phyloP scores from a whole-genome alignment of 1,139 yeast genomes.

The Yamadazyma membranifaciens region DNA sequence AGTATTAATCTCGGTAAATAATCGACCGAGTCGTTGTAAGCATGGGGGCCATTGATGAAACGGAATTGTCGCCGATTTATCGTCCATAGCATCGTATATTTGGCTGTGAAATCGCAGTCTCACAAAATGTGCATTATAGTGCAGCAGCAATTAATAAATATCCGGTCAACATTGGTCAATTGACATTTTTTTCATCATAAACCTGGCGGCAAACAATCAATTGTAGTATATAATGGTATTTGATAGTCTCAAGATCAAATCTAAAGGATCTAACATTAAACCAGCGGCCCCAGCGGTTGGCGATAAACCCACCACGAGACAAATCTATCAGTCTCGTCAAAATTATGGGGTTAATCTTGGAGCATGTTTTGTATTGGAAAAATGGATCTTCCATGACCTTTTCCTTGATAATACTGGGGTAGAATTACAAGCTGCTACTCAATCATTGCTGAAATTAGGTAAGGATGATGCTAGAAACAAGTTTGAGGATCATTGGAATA shows the following conservation, averaged over 20 bases:
- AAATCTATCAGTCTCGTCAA: slow-evolving; percentile 62
- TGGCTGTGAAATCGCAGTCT: too few relatives aligned
- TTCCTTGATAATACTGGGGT: slow-evolving; percentile 53
- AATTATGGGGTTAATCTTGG: slow-evolving; percentile 91
- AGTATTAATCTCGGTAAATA: slow-evolving; percentile 38
- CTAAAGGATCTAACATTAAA: slow-evolving; percentile 30
- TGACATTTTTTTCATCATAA: too few relatives aligned
- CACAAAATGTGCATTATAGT: too few relatives aligned
- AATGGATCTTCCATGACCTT: slow-evolving; percentile 62
- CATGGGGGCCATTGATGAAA: slow-evolving; percentile 12
- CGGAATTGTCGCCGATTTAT: slow-evolving; percentile 1
- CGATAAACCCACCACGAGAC: slow-evolving; percentile 41
- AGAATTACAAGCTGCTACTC: slow-evolving; percentile 72
- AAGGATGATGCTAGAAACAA: slow-evolving; percentile 50
- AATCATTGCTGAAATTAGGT: slow-evolving; percentile 49
- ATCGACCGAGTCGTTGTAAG: slow-evolving; percentile 17
- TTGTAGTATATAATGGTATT: slow-evolving; percentile 16
- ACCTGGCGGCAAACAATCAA: too few relatives aligned
- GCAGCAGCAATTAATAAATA: too few relatives aligned
- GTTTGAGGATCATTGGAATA: slow-evolving; percentile 69
- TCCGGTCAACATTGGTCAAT: too few relatives aligned
- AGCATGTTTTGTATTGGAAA: slow-evolving; percentile 76
- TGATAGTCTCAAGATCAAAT: slow-evolving; percentile 39
- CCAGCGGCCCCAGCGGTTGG: slow-evolving; percentile 32
- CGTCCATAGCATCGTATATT: not conserved